A percentile compares a stretch with the other conserved stretches of the same genome.
Conservation (phyloP, 2,329 filamentous ascomycete genomes). For the Botrytis hyacinthi region DNA sequence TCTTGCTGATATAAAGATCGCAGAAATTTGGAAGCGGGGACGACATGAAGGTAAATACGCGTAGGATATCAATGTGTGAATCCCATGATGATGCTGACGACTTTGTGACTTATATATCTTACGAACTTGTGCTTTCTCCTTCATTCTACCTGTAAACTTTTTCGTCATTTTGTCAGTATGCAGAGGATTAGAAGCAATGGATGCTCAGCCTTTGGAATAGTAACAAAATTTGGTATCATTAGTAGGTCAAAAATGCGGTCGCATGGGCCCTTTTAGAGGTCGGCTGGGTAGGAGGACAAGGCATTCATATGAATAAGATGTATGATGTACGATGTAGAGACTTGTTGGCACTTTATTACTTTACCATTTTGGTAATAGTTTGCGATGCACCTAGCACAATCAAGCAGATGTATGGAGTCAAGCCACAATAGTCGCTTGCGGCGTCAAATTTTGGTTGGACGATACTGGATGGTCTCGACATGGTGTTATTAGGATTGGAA, state of each 20-base stretch:
- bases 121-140: slow-evolving; percentile 18
- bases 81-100: slow-evolving; percentile 33
- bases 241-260: slow-evolving; percentile 26
- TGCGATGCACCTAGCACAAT: slow-evolving; percentile 9
- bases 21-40: slow-evolving; percentile 34
- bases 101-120: slow-evolving; percentile 31
- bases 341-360: background rate
- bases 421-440: slow-evolving; percentile 17
- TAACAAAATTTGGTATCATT: slow-evolving; percentile 26
- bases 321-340: background rate
- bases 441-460: slow-evolving; percentile 18
- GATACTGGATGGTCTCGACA: background rate
- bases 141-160: slow-evolving; percentile 30
- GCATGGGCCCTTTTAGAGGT: slow-evolving; percentile 26
- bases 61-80: slow-evolving; percentile 19
- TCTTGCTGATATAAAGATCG: slow-evolving; percentile 35
- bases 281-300: slow-evolving; percentile 28
- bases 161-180: slow-evolving; percentile 27
- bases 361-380: background rate
- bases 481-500: background rate
- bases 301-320: slow-evolving; percentile 20
- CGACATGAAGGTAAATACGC: slow-evolving; percentile 34
- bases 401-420: background rate
- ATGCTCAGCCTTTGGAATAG: slow-evolving; percentile 31
- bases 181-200: slow-evolving; percentile 27